Evolutionary conservation across 345 rosid species (phyloP).

Genomic region (Dipteronia dyeriana): DNA sequence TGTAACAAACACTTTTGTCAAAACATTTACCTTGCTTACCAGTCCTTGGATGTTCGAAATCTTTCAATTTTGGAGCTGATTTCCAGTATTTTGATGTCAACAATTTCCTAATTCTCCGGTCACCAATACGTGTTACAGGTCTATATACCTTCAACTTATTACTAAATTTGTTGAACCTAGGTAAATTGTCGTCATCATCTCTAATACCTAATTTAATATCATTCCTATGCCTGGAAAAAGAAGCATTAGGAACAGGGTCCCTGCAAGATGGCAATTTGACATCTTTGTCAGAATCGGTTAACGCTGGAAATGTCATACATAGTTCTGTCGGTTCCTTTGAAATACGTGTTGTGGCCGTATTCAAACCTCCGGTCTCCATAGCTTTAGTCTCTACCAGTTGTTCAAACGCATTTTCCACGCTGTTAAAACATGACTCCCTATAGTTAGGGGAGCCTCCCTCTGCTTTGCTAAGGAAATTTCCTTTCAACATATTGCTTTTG

Average conservation of each 20-base stretch:
- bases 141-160: conserved; percentile 53
- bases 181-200: conserved; percentile 72
- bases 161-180: conserved; percentile 55
- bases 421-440: conserved; percentile 35
- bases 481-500: conserved; percentile 26
- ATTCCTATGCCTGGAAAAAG: conserved; percentile 53
- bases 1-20: conserved; percentile 7
- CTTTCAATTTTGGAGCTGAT: conserved; percentile 57
- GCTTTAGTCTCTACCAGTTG: conserved; percentile 28
- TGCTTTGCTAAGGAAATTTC: conserved; percentile 22
- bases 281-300: conserved; percentile 37
- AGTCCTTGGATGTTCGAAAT: conserved; percentile 52
- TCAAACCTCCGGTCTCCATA: conserved; percentile 39
- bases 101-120: conserved; percentile 62
- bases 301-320: conserved; percentile 34
- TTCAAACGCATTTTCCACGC: conserved; percentile 30
- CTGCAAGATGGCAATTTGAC: conserved; percentile 35
- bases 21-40: conserved; percentile 46
- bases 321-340: conserved; percentile 42
- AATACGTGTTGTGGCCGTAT: conserved; percentile 22
- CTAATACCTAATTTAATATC: conserved; percentile 55
- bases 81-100: conserved; percentile 66
- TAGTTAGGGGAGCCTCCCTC: conserved; percentile 33
- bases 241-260: conserved; percentile 35
- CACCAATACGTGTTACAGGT: conserved; percentile 60